A percentile compares a stretch with the other conserved stretches of the same genome.
Conservation (phyloP, 805 yeast genomes). For the Wickerhamomyces tratensis region DNA sequence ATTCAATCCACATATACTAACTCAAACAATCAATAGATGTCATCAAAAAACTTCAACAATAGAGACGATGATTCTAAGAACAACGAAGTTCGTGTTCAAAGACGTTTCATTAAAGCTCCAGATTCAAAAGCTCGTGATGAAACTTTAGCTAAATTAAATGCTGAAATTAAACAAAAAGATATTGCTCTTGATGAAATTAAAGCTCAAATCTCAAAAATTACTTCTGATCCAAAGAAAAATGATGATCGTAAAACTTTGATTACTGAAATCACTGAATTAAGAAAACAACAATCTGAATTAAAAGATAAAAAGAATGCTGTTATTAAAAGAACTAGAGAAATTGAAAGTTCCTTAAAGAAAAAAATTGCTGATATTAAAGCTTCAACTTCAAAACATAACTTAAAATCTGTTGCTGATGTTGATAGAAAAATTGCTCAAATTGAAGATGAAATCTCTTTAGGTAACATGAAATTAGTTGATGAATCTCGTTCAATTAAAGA, state of each 20-base stretch:
- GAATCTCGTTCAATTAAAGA: constrained; percentile 83
- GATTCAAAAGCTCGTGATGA: constrained; percentile 58
- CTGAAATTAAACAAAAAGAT: constrained; percentile 57
- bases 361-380: constrained; percentile 67
- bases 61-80: constrained; percentile 2
- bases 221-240: constrained; percentile 36
- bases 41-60: constrained; percentile 1
- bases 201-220: constrained; percentile 45
- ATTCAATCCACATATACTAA: too few relatives aligned
- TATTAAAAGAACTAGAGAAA: constrained; percentile 57
- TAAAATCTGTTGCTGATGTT: constrained; percentile 58
- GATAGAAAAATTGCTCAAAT: constrained; percentile 54
- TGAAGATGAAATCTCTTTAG: constrained; percentile 70
- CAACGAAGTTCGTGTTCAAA: constrained; percentile 15
- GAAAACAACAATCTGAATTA: constrained; percentile 36
- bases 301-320: constrained; percentile 35
- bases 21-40: neutral
- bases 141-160: constrained; percentile 42
- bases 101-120: constrained; percentile 58
- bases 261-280: constrained; percentile 34
- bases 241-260: constrained; percentile 45
- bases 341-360: constrained; percentile 65
- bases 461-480: constrained; percentile 77
- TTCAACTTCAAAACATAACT: constrained; percentile 59
- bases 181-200: constrained; percentile 39